Evolutionary conservation across 495 filamentous ascomycete species (phyloP).

Genomic region (Coniosporium apollinis): DNA sequence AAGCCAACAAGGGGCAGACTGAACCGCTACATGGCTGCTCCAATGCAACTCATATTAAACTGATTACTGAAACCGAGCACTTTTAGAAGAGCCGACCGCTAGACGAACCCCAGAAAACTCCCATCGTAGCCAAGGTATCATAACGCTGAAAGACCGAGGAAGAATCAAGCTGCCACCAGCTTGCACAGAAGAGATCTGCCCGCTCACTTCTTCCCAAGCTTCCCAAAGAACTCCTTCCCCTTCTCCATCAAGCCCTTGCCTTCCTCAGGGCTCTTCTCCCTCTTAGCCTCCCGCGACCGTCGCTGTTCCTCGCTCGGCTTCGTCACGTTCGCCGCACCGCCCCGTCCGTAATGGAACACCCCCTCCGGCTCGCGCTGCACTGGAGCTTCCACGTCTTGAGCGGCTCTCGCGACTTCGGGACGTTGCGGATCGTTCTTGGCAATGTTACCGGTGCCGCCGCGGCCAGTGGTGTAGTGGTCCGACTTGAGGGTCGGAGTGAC

Average conservation of each 20-base stretch:
- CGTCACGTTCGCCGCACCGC: slow-evolving; percentile 20
- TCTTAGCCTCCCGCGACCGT: slow-evolving; percentile 1
- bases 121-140: no score
- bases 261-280: slow-evolving; percentile 3
- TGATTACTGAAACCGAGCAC: no score
- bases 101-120: no score
- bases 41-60: no score
- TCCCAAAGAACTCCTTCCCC: slow-evolving; percentile 13
- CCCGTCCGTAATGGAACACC: slow-evolving; percentile 25
- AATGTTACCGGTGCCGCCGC: slow-evolving; percentile 36
- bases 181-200: no score
- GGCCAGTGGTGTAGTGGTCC: slow-evolving; percentile 67
- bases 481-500: slow-evolving; percentile 71
- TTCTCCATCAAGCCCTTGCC: slow-evolving; percentile 10
- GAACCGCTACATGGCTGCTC: no score
- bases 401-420: slow-evolving; percentile 49
- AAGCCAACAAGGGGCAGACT: no score
- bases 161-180: no score
- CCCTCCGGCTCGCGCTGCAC: slow-evolving; percentile 26
- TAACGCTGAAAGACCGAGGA: no score
- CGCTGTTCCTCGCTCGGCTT: slow-evolving; percentile 1
- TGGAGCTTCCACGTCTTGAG: slow-evolving; percentile 59
- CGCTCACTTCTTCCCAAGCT: no score
- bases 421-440: slow-evolving; percentile 20
- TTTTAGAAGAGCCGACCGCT: no score